These are phyloP conservation scores for Lachnellula hyalina DNA, from an alignment of 2,329 filamentous ascomycete genomes.

Conservation along the genomic window DNA sequence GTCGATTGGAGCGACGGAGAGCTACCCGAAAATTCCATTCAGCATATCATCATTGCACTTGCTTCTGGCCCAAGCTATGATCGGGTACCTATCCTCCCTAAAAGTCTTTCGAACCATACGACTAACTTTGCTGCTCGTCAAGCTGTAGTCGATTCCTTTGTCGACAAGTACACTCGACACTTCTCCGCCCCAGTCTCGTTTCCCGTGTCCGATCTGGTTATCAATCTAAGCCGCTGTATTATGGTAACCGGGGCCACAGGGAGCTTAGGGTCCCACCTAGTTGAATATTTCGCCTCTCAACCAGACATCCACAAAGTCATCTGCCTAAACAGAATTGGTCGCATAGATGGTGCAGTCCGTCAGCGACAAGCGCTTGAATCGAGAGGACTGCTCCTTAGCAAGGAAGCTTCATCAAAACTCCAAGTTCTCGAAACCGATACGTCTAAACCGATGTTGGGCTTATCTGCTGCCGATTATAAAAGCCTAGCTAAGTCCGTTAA, in stretches of 20 bases:
- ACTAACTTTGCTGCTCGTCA: slow-evolving; percentile 3
- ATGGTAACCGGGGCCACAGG: slow-evolving; percentile 37
- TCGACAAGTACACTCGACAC: background rate
- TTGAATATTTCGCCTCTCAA: slow-evolving; percentile 27
- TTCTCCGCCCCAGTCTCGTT: background rate
- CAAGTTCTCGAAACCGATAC: slow-evolving; percentile 38
- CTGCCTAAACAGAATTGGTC: slow-evolving; percentile 42
- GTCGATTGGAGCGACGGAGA: slow-evolving; percentile 13
- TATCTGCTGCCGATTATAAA: slow-evolving; percentile 35
- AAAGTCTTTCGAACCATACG: background rate
- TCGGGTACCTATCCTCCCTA: background rate
- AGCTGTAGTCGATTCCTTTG: slow-evolving; percentile 2
- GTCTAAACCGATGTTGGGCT: slow-evolving; percentile 38
- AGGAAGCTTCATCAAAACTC: slow-evolving; percentile 33
- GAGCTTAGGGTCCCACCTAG: slow-evolving; percentile 34
- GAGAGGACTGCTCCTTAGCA: slow-evolving; percentile 23
- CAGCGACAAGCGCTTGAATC: slow-evolving; percentile 33
- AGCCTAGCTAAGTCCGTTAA: slow-evolving; percentile 37
- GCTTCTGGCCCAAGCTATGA: slow-evolving; percentile 7
- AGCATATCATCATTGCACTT: slow-evolving; percentile 9
- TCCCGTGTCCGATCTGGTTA: background rate
- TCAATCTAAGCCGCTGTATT: slow-evolving; percentile 13
- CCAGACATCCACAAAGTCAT: slow-evolving; percentile 31
- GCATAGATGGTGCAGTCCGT: slow-evolving; percentile 24
- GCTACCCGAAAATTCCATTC: slow-evolving; percentile 3